phyloP scores from a whole-genome alignment of 2,329 filamentous ascomycete genomes.

The Talaromyces marneffei region DNA sequence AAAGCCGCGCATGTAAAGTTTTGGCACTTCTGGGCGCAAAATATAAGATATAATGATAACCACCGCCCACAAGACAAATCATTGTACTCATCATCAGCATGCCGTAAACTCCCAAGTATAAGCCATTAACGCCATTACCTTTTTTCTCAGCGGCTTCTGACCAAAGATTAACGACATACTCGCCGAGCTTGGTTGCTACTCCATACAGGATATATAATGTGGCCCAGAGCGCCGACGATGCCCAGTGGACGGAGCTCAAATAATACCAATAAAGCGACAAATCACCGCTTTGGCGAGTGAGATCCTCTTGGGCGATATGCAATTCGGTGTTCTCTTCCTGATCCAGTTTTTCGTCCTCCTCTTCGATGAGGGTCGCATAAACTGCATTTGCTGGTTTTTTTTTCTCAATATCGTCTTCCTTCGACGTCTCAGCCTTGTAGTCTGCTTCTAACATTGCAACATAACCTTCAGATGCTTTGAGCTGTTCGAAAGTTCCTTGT shows the following conservation, averaged over 20 bases:
- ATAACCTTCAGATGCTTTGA: conserved; percentile 35
- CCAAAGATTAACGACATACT: conserved; percentile 9
- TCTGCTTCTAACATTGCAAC: conserved; percentile 34
- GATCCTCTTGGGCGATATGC: conserved; percentile 19
- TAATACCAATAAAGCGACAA: conserved; percentile 40
- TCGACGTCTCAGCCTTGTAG: conserved; percentile 4
- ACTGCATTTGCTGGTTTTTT: background rate
- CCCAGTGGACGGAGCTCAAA: conserved; percentile 32
- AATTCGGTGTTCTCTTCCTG: background rate
- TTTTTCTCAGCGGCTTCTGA: background rate
- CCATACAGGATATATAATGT: background rate
- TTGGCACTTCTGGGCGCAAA: conserved; percentile 6
- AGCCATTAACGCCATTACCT: conserved; percentile 4
- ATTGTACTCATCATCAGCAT: conserved; percentile 18
- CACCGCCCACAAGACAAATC: background rate
- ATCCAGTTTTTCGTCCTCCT: background rate
- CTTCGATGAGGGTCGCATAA: background rate
- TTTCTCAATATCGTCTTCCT: background rate
- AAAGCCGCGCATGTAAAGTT: conserved; percentile 7
- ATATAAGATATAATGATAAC: conserved; percentile 4
- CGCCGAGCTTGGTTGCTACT: background rate
- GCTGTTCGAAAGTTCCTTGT: conserved; percentile 35
- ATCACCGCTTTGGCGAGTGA: conserved; percentile 33
- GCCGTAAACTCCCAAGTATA: conserved; percentile 34
- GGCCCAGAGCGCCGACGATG: conserved; percentile 12